phyloP scores from a whole-genome alignment of 2,329 filamentous ascomycete genomes.

The Bipolaris gigantea region DNA sequence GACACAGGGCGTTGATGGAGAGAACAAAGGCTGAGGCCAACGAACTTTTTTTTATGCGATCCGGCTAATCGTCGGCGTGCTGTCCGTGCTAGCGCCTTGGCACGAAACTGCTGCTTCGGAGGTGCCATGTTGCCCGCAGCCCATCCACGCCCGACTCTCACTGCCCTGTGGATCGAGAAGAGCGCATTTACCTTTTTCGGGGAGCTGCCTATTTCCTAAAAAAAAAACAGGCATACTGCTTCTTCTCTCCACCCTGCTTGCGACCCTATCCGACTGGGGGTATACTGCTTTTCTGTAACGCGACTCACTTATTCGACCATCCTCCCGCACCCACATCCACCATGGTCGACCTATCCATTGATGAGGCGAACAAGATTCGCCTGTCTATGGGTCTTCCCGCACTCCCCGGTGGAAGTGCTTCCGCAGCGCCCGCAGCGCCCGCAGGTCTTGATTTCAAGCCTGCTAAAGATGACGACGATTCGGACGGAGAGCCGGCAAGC shows the following conservation, averaged over 20 bases:
- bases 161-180: neutral
- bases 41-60: constrained; percentile 37
- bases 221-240: no score
- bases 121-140: constrained; percentile 10
- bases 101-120: constrained; percentile 5
- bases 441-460: constrained; percentile 62
- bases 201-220: no score
- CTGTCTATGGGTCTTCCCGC: constrained; percentile 87
- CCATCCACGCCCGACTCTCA: neutral
- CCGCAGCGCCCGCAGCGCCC: constrained; percentile 59
- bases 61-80: constrained; percentile 17
- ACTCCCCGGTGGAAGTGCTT: constrained; percentile 65
- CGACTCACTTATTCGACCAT: neutral
- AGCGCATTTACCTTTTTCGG: neutral
- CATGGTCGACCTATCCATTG: constrained; percentile 58
- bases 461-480: constrained; percentile 51
- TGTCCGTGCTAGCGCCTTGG: constrained; percentile 27
- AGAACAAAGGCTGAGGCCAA: constrained; percentile 37
- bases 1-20: constrained; percentile 76
- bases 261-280: neutral
- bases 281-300: neutral
- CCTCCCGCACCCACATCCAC: constrained; percentile 8
- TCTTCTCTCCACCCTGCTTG: neutral
- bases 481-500: constrained; percentile 72
- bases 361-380: constrained; percentile 92